phyloP scores from a whole-genome alignment of 345 rosid species.

The Durio zibethinus region DNA sequence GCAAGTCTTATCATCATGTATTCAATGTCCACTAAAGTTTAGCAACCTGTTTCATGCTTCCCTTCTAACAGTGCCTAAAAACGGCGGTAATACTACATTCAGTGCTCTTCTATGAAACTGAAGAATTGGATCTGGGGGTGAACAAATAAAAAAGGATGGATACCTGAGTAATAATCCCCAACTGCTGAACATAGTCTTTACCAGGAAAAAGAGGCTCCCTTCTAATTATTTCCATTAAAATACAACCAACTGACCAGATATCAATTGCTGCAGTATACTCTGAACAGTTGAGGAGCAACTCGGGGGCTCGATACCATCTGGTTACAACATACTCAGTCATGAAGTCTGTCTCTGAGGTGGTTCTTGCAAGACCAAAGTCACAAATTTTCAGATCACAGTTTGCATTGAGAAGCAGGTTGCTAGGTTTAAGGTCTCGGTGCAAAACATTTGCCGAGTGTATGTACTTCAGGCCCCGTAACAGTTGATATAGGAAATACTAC shows the following conservation, averaged over 20 bases:
- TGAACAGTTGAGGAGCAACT: constrained; percentile 66
- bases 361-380: constrained; percentile 89
- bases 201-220: constrained; percentile 83
- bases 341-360: constrained; percentile 79
- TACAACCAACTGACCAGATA: constrained; percentile 97
- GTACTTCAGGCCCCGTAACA: constrained; percentile 77
- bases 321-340: constrained; percentile 89
- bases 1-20: neutral
- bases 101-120: neutral
- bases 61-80: neutral
- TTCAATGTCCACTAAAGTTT: neutral
- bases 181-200: constrained; percentile 85
- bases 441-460: constrained; percentile 80
- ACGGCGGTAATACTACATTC: neutral
- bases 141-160: neutral
- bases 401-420: constrained; percentile 71
- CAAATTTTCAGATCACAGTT: constrained; percentile 74
- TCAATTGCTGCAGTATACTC: constrained; percentile 82
- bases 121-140: constrained; percentile 4
- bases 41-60: constrained; percentile 1
- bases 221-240: constrained; percentile 68
- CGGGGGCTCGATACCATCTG: constrained; percentile 80
- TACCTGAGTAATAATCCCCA: constrained; percentile 81
- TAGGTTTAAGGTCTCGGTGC: constrained; percentile 86
- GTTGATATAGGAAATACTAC: constrained; percentile 84